Percentiles rank a stretch among this genome's conserved stretches.
Conservation (phyloP, 139 green algal genomes). For the Desmodesmus armatus region DNA sequence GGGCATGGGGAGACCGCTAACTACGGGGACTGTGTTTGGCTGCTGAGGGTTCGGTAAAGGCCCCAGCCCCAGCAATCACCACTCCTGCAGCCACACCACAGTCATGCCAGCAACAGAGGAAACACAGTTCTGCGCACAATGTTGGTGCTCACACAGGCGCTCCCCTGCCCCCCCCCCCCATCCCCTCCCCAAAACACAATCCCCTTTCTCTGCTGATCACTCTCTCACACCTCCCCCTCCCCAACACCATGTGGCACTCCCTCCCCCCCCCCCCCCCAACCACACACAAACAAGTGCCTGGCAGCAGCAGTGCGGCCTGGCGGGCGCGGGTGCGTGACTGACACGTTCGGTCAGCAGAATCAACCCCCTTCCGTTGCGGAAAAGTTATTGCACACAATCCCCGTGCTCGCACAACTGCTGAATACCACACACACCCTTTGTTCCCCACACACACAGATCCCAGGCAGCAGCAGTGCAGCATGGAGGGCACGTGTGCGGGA, state of each 20-base stretch:
- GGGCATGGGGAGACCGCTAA: not conserved
- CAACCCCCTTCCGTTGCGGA: conserved; percentile 30
- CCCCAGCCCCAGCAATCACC: not conserved
- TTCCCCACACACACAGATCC: not conserved
- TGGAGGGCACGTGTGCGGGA: not conserved
- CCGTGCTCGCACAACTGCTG: conserved; percentile 3
- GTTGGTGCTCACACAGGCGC: too few species aligned
- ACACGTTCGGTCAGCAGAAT: too few species aligned
- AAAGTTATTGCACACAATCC: conserved; percentile 10
- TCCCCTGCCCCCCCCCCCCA: too few species aligned
- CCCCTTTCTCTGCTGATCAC: not conserved
- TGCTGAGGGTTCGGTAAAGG: not conserved
- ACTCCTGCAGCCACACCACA: not conserved
- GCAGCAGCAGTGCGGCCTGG: conserved; percentile 49
- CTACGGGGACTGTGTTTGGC: not conserved
- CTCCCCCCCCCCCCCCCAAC: too few species aligned
- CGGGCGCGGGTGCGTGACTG: conserved; percentile 48
- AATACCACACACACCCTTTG: not conserved
- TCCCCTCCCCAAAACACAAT: not conserved
- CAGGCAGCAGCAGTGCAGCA: conserved; percentile 18
- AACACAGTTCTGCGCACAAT: too few species aligned
- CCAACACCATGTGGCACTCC: too few species aligned
- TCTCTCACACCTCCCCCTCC: too few species aligned
- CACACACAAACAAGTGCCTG: conserved; percentile 59
- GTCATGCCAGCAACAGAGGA: not conserved